These are phyloP conservation scores for Kwoniella newhampshirensis DNA, from an alignment of 768 basidiomycete species.

Conservation along the genomic window DNA sequence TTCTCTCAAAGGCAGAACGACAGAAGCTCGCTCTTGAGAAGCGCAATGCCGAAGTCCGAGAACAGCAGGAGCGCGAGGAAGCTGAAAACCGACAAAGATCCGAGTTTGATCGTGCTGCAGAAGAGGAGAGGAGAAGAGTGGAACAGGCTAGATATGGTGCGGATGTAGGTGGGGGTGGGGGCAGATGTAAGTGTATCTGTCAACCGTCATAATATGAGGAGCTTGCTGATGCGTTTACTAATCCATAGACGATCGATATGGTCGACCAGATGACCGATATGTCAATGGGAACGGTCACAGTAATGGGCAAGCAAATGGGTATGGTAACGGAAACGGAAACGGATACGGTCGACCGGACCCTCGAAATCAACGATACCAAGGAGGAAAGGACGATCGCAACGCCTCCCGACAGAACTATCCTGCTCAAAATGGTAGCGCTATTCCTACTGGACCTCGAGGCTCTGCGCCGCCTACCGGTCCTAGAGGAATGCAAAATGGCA, in stretches of 20 bases:
- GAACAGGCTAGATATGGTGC: constrained; percentile 56
- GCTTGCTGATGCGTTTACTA: neutral
- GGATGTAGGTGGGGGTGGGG: constrained; percentile 32
- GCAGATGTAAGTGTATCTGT: constrained; percentile 11
- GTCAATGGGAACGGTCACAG: constrained; percentile 54
- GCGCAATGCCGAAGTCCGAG: constrained; percentile 76
- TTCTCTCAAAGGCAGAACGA: constrained; percentile 88
- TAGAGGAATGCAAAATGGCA: constrained; percentile 22
- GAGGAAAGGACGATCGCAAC: constrained; percentile 3
- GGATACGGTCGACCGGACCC: constrained; percentile 13
- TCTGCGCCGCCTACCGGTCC: constrained; percentile 57
- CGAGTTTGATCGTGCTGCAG: constrained; percentile 71
- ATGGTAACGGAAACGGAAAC: constrained; percentile 55
- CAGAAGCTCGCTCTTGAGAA: constrained; percentile 84
- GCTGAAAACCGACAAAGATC: constrained; percentile 64
- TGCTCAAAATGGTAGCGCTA: constrained; percentile 8
- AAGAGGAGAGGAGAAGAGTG: constrained; percentile 59
- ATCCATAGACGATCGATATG: constrained; percentile 15
- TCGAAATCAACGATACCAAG: constrained; percentile 13
- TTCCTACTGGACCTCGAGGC: constrained; percentile 76
- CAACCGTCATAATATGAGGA: neutral
- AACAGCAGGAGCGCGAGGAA: constrained; percentile 69
- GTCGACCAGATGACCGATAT: constrained; percentile 24
- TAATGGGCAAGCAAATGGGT: constrained; percentile 32
- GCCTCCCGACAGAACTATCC: constrained; percentile 3